A percentile compares a stretch with the other conserved stretches of the same genome.
These are phyloP conservation scores for Haplosporangium gracile DNA, from an alignment of 192 early-diverging fungal species.

Conservation along the genomic window DNA sequence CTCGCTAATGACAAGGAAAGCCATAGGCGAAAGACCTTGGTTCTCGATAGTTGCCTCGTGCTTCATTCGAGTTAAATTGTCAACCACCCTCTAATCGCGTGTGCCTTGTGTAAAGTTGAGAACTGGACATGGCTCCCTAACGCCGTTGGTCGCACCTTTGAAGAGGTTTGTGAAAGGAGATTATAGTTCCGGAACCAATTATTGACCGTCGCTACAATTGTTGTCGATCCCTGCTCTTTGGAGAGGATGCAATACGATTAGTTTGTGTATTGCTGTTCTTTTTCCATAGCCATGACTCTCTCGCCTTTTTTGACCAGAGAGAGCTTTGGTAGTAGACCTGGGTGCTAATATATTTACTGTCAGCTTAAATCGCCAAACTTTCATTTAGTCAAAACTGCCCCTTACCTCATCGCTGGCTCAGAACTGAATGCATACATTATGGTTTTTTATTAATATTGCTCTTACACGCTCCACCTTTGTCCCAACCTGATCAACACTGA, in stretches of 20 bases:
- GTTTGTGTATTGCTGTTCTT: slow-evolving; percentile 19
- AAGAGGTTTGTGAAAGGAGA: slow-evolving; percentile 17
- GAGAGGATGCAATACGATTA: slow-evolving; percentile 12
- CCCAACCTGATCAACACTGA: slow-evolving; percentile 15
- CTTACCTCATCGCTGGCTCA: background rate
- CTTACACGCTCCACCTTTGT: slow-evolving; percentile 8
- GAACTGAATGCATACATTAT: slow-evolving; percentile 5
- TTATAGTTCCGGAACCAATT: slow-evolving; percentile 19
- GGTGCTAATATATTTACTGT: slow-evolving; percentile 10
- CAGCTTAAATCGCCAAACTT: slow-evolving; percentile 6
- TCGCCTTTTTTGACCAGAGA: slow-evolving; percentile 14
- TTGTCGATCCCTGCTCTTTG: slow-evolving; percentile 17
- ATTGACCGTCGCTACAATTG: slow-evolving; percentile 14
- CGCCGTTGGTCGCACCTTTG: slow-evolving; percentile 23
- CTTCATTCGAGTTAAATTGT: slow-evolving; percentile 20
- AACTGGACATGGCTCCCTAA: slow-evolving; percentile 20
- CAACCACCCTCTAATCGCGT: slow-evolving; percentile 15
- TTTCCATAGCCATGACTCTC: slow-evolving; percentile 17
- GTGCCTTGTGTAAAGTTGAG: slow-evolving; percentile 13
- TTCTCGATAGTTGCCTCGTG: slow-evolving; percentile 21
- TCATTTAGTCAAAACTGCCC: background rate
- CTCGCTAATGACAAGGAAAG: slow-evolving; percentile 18
- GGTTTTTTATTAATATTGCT: slow-evolving; percentile 11
- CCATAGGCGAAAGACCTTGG: slow-evolving; percentile 18
- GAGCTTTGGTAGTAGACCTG: slow-evolving; percentile 19